Conservation (phyloP, 176 grass and related monocot species). For the Phragmites australis region DNA sequence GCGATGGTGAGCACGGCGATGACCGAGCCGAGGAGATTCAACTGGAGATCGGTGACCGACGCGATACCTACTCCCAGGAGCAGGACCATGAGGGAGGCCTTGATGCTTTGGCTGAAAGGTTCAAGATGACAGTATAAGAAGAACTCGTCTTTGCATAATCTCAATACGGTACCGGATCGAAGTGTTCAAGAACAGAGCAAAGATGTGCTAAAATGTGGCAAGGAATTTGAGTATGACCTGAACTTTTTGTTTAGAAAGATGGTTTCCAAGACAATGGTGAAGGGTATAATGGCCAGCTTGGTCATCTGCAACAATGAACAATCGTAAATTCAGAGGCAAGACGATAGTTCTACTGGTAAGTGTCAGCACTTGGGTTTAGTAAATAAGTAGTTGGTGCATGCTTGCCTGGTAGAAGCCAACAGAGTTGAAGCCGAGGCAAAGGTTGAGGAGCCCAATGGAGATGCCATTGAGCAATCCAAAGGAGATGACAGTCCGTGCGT, state of each 20-base stretch:
- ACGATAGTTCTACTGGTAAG: not conserved
- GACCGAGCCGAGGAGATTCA: conserved; percentile 82
- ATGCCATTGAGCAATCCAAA: conserved; percentile 88
- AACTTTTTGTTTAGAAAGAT: conserved; percentile 86
- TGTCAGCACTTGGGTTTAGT: not conserved
- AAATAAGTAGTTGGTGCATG: not conserved
- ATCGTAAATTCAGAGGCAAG: not conserved
- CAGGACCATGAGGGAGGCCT: conserved; percentile 72
- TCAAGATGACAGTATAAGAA: not conserved
- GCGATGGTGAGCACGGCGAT: conserved; percentile 70
- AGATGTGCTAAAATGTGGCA: not conserved
- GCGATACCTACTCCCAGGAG: conserved; percentile 86
- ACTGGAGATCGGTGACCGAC: conserved; percentile 83
- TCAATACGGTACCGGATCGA: not conserved
- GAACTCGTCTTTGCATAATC: not conserved
- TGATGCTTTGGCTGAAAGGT: conserved; percentile 73
- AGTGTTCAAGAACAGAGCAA: not conserved
- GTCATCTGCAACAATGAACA: conserved; percentile 69
- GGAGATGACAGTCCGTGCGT: conserved; percentile 64
- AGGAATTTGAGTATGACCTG: conserved; percentile 54
- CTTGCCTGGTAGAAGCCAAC: conserved; percentile 93
- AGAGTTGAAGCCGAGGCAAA: conserved; percentile 97
- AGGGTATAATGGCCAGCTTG: conserved; percentile 98
- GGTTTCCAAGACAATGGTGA: conserved; percentile 86
- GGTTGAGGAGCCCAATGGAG: conserved; percentile 94